A percentile compares a stretch with the other conserved stretches of the same genome.
Evolutionary conservation across 495 filamentous ascomycete species (phyloP).

Genomic region (Podospora pseudoanserina): DNA sequence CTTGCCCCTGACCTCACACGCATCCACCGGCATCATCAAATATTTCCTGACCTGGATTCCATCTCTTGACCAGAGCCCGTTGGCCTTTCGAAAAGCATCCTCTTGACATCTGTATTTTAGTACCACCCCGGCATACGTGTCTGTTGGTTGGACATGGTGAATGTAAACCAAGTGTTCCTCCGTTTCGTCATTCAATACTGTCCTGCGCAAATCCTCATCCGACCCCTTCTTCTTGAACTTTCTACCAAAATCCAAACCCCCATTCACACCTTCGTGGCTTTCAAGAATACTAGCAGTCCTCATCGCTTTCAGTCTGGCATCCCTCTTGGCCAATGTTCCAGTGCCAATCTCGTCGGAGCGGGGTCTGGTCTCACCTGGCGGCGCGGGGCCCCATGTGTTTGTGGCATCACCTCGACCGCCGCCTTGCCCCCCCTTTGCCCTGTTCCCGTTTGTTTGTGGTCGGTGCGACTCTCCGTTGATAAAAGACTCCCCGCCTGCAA

Average conservation of each 20-base stretch:
- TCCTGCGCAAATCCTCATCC: conserved; percentile 39
- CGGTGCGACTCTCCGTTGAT: conserved; percentile 32
- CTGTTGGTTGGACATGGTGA: conserved; percentile 74
- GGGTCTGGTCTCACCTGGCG: conserved; percentile 34
- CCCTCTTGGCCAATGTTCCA: conserved; percentile 47
- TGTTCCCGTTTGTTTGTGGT: conserved; percentile 28
- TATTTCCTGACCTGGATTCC: conserved; percentile 77
- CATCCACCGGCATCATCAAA: conserved; percentile 83
- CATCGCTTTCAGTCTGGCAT: conserved; percentile 45
- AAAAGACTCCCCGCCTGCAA: conserved; percentile 30
- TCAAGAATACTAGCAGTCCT: conserved; percentile 51
- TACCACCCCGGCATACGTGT: conserved; percentile 85
- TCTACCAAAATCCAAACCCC: conserved; percentile 44
- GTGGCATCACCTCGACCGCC: background rate
- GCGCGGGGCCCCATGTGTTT: conserved; percentile 41
- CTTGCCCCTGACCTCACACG: conserved; percentile 78
- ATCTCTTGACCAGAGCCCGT: conserved; percentile 92
- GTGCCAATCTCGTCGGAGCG: conserved; percentile 43
- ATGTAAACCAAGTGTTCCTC: conserved; percentile 81
- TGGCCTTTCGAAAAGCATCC: conserved; percentile 76
- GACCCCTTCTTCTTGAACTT: conserved; percentile 55
- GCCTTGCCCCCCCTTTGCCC: conserved; percentile 18
- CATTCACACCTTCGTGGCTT: conserved; percentile 47
- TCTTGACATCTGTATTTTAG: conserved; percentile 83
- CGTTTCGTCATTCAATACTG: conserved; percentile 35